These are phyloP conservation scores for Plasmodium knowlesi DNA, from an alignment of 169 alveolate genomes.

Conservation along the genomic window DNA sequence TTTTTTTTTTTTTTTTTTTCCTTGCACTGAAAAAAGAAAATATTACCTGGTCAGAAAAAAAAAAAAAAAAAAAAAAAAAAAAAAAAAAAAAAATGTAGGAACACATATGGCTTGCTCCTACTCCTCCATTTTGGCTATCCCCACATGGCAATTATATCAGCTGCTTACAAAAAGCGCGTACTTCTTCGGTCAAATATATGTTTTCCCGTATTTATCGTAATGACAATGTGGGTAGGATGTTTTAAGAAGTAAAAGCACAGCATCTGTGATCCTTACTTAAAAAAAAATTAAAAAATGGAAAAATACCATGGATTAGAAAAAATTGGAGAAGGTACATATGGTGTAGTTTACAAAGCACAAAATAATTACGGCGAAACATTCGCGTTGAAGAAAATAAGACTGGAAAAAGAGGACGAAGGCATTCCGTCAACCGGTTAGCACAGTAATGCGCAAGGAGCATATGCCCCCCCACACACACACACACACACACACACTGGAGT, in stretches of 20 bases:
- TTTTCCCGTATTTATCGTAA: constrained; percentile 20
- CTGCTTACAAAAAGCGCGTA: background rate
- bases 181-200: background rate
- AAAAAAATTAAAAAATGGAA: constrained; percentile 86
- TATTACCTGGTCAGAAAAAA: background rate
- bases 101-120: background rate
- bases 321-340: constrained; percentile 99
- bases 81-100: constrained; percentile 12
- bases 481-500: no score
- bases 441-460: background rate
- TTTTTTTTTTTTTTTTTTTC: background rate
- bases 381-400: constrained; percentile 97
- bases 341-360: constrained; percentile 97
- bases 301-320: constrained; percentile 96
- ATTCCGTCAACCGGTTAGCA: constrained; percentile 89
- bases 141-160: background rate
- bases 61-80: constrained; percentile 31
- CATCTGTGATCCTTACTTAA: constrained; percentile 65
- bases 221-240: constrained; percentile 44
- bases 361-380: constrained; percentile 91
- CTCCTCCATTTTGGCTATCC: background rate
- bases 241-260: constrained; percentile 62
- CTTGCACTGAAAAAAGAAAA: background rate
- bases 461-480: no score
- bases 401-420: constrained; percentile 99